Evolutionary conservation across 208 protist species (phyloP).

Genomic region (Acanthamoeba lenticulata): DNA sequence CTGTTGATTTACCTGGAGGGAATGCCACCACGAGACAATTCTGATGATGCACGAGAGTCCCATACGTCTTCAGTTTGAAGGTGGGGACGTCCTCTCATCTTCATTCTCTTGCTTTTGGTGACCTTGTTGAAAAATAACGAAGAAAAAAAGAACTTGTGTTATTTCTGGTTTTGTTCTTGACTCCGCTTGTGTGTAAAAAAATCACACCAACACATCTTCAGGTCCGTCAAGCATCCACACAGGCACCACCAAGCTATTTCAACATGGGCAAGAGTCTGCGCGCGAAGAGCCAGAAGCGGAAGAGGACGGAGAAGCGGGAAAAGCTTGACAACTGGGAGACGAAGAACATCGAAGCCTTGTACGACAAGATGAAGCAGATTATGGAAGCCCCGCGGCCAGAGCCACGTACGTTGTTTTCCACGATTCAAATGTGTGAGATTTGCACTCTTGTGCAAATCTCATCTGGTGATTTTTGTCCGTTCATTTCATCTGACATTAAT

Average conservation of each 20-base stretch:
- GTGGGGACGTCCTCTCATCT: slow-evolving; percentile 2
- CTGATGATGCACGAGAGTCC: not conserved
- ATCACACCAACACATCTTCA: no score
- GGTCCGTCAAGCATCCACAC: no score
- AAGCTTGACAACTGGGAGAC: slow-evolving; percentile 39
- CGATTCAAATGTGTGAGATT: no score
- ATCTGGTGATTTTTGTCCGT: no score
- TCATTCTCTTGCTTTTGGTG: not conserved
- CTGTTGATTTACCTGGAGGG: not conserved
- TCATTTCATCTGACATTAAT: no score
- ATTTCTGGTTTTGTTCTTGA: not conserved
- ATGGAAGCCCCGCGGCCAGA: not conserved
- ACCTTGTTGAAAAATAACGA: not conserved
- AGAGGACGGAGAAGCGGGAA: slow-evolving; percentile 52
- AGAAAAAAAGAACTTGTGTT: not conserved
- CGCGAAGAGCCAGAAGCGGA: slow-evolving; percentile 29
- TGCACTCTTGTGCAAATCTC: no score
- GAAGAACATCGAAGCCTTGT: slow-evolving; percentile 19
- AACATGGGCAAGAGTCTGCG: slow-evolving; percentile 24
- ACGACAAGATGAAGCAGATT: slow-evolving; percentile 52
- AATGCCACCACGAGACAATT: not conserved
- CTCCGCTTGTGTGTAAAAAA: no score
- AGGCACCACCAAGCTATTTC: not conserved
- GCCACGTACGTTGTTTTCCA: slow-evolving; percentile 45
- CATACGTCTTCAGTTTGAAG: slow-evolving; percentile 16